Base-by-base conservation (phyloP, 108 stramenopile species). In the Chaetoceros tenuissimus region DNA sequence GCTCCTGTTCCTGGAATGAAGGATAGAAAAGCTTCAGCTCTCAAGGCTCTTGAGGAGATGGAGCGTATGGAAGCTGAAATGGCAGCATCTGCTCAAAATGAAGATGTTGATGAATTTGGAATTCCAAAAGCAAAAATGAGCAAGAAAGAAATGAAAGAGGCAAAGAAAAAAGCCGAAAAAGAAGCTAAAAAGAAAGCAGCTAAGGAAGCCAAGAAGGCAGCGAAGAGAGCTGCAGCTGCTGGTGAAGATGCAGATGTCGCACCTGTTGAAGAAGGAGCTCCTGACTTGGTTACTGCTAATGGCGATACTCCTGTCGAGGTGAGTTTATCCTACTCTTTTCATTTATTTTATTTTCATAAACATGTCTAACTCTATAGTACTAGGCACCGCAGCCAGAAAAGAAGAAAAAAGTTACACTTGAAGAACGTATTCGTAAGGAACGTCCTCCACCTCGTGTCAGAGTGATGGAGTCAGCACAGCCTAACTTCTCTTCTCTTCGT, bases 401-500 rank as follows among this genome's bases (percentile, higher is more conserved):
- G 31, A 63, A 60, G n/a, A 62, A 55, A 8, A 64, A 68, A 54
- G 28, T 80, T 0, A 92, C 94, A 16, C 78, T 94, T 49, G 94
- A 95, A 63, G 92, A 95, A 57, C 85, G 88, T 60, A 91, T 94
- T 44, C 84, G 94, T 17, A 92, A 88, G 60, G 77, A 92, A 56
- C 84, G 96, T 19, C 92, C 94, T 23, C 93, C 96, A 22, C 92
- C 94, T 3, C 75, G 89, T 7, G 92, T 95, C 45, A 89, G 94
- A 21, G 78, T 94, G 34, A 88, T 90, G 88, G 88, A 90, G 71
- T 70, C 82, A 24, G 57, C 80, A 5, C 92, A 94, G 53, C 92
- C 94, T 2, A 91, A 89, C 56, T 94, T 74, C 60, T 81, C 83
- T 0, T 80, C 86, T 24, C 68, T 97, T 3, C 85, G 94, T 5